These are phyloP conservation scores for Didymella pomorum DNA, from an alignment of 2,329 filamentous ascomycete genomes.

Conservation along the genomic window DNA sequence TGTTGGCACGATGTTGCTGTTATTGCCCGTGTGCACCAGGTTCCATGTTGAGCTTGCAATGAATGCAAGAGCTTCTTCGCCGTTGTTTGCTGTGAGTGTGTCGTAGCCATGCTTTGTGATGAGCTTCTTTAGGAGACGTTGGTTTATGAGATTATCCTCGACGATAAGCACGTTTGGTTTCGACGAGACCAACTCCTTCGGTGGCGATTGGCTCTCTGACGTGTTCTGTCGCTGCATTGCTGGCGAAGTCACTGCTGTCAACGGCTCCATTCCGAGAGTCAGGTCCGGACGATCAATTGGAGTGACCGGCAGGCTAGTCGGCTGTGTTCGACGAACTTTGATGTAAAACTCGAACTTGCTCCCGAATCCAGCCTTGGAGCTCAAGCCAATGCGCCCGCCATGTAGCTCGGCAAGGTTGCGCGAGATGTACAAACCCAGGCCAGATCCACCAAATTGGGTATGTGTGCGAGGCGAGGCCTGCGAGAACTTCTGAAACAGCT, in stretches of 20 bases:
- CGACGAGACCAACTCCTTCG: neutral
- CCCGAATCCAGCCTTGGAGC: slow-evolving; percentile 29
- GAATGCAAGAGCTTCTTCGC: slow-evolving; percentile 35
- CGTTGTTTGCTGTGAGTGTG: slow-evolving; percentile 38
- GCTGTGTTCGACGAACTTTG: slow-evolving; percentile 14
- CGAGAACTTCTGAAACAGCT: slow-evolving; percentile 19
- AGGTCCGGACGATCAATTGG: neutral
- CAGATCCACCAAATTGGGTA: slow-evolving; percentile 59
- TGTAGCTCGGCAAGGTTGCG: slow-evolving; percentile 38
- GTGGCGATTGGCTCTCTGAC: neutral
- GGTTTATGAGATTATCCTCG: slow-evolving; percentile 47
- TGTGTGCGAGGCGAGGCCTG: slow-evolving; percentile 30
- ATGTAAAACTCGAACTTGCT: slow-evolving; percentile 41
- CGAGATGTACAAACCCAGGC: slow-evolving; percentile 37
- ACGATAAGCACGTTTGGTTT: slow-evolving; percentile 36
- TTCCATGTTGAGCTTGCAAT: slow-evolving; percentile 22
- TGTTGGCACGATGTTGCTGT: neutral
- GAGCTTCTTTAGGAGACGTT: slow-evolving; percentile 38
- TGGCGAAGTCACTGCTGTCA: slow-evolving; percentile 5
- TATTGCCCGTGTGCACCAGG: neutral
- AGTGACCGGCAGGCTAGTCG: neutral
- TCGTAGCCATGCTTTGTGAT: slow-evolving; percentile 36
- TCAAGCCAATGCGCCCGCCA: slow-evolving; percentile 37
- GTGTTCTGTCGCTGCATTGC: slow-evolving; percentile 6
- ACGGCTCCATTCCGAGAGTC: slow-evolving; percentile 5